Percentiles rank a stretch among this genome's conserved stretches.
phyloP scores from a whole-genome alignment of 768 basidiomycete genomes.

The Suillus alpinus region DNA sequence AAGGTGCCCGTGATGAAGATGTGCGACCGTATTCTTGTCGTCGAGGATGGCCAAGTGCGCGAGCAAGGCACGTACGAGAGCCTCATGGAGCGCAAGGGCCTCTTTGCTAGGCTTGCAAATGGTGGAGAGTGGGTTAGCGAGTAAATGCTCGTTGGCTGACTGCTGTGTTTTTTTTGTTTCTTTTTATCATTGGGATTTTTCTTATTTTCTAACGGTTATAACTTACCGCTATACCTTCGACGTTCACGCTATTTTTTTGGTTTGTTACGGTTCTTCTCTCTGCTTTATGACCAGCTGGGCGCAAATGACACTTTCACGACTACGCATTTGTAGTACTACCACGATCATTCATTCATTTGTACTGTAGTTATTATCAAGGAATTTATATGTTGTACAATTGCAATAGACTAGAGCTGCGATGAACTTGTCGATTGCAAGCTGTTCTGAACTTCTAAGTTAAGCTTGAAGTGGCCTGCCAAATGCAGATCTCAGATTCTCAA shows the following conservation, averaged over 20 bases:
- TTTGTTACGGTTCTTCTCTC: background rate
- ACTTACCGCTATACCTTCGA: conserved; percentile 4
- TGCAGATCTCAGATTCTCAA: too few species aligned
- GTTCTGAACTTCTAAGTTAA: too few species aligned
- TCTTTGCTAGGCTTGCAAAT: conserved; percentile 74
- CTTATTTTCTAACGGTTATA: background rate
- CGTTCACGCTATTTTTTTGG: background rate
- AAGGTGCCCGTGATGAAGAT: conserved; percentile 86
- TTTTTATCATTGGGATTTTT: background rate
- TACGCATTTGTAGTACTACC: conserved; percentile 11
- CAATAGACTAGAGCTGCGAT: background rate
- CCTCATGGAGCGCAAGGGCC: conserved; percentile 62
- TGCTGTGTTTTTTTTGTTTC: background rate
- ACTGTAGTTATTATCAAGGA: conserved; percentile 1
- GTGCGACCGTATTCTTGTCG: conserved; percentile 86
- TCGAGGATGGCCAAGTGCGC: conserved; percentile 72
- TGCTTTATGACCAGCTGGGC: background rate
- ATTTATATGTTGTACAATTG: background rate
- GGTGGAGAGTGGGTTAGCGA: conserved; percentile 67
- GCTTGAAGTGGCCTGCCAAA: too few species aligned
- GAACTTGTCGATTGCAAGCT: background rate
- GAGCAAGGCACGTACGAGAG: conserved; percentile 79
- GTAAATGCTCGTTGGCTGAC: conserved; percentile 11
- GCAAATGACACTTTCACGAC: conserved; percentile 6
- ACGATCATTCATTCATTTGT: conserved; percentile 5